A percentile compares a stretch with the other conserved stretches of the same genome.
Evolutionary conservation across 768 basidiomycete species (phyloP).

Genomic region (Xerocomellus amylosporus): DNA sequence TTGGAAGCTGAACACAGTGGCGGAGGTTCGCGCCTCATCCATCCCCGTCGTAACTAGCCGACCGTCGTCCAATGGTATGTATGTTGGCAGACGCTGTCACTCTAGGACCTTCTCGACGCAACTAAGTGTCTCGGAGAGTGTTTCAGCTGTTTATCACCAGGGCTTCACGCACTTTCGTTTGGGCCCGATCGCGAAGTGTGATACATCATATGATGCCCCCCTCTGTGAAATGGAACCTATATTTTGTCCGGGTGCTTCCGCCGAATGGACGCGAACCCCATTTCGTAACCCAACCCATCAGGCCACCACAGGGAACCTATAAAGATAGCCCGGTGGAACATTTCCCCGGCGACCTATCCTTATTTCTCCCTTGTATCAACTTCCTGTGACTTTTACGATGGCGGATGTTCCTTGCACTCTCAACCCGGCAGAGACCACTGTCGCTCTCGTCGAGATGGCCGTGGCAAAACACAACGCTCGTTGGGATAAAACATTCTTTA

Average conservation of each 20-base stretch:
- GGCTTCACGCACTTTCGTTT: background rate
- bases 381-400: conserved; percentile 10
- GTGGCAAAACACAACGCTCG: conserved; percentile 64
- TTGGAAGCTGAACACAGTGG: background rate
- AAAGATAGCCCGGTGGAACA: conserved; percentile 11
- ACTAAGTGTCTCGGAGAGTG: background rate
- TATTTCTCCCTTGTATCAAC: background rate
- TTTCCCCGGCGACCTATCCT: background rate
- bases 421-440: conserved; percentile 57
- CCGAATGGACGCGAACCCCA: background rate
- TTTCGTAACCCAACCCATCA: conserved; percentile 8
- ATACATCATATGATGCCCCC: background rate
- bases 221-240: conserved; percentile 8
- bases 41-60: background rate
- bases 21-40: background rate
- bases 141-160: background rate
- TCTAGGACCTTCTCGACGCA: background rate
- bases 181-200: background rate
- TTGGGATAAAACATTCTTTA: conserved; percentile 58
- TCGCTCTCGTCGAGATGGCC: conserved; percentile 52
- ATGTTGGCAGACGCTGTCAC: background rate
- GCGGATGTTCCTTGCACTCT: conserved; percentile 44
- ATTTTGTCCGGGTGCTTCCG: background rate
- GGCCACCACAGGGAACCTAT: conserved; percentile 8
- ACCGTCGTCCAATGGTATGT: background rate